These are phyloP conservation scores for Pharus latifolius DNA, from an alignment of 176 grass and related monocot genomes.

Conservation along the genomic window DNA sequence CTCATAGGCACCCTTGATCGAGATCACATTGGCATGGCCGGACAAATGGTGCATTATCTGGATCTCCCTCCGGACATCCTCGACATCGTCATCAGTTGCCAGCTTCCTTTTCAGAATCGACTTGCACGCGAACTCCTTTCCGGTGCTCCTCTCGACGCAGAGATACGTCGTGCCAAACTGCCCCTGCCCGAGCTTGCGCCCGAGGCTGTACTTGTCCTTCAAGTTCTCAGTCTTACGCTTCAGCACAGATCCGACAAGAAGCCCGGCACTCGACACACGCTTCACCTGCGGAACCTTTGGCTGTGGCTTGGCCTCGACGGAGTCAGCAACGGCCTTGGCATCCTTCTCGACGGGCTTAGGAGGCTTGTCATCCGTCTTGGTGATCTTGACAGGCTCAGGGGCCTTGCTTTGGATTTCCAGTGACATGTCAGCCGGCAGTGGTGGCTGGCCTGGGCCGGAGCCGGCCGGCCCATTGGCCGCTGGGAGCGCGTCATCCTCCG, in stretches of 20 bases:
- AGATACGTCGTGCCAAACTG: slow-evolving; percentile 93
- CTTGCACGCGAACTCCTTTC: slow-evolving; percentile 62
- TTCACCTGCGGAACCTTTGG: slow-evolving; percentile 58
- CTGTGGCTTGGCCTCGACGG: slow-evolving; percentile 8
- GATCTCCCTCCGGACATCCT: slow-evolving; percentile 50
- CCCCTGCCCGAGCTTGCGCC: slow-evolving; percentile 78
- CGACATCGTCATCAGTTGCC: slow-evolving; percentile 34
- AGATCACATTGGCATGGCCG: slow-evolving; percentile 35
- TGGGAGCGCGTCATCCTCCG: slow-evolving; percentile 27
- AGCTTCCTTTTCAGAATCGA: slow-evolving; percentile 47
- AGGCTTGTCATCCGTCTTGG: background rate
- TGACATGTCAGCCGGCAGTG: background rate
- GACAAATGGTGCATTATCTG: slow-evolving; percentile 53
- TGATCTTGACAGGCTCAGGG: slow-evolving; percentile 54
- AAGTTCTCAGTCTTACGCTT: slow-evolving; percentile 74
- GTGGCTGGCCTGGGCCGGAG: background rate
- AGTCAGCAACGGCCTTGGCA: background rate
- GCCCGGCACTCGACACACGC: slow-evolving; percentile 62
- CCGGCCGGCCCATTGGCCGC: slow-evolving; percentile 20
- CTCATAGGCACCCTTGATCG: slow-evolving; percentile 34
- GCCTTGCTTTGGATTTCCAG: slow-evolving; percentile 38
- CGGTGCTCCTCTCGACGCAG: slow-evolving; percentile 58
- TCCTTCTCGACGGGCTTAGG: slow-evolving; percentile 3
- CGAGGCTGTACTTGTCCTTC: slow-evolving; percentile 82
- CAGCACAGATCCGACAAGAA: slow-evolving; percentile 62